Percentiles rank a stretch among this genome's conserved stretches.
Evolutionary conservation across 495 filamentous ascomycete genomes (phyloP).

Genomic region (Aspergillus haitiensis): DNA sequence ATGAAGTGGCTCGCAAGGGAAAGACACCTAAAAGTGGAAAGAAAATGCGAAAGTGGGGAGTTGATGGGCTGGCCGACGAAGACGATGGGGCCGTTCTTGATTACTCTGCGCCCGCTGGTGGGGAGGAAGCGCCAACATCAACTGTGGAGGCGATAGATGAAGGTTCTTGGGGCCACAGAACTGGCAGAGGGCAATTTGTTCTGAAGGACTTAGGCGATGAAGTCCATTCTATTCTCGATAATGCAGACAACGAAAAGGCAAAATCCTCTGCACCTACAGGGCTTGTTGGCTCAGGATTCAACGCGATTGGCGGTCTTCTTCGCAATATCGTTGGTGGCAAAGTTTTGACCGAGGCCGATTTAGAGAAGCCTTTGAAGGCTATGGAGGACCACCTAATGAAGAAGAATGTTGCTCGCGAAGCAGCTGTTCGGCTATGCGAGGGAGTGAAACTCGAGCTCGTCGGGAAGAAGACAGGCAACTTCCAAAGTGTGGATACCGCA

Average conservation of each 20-base stretch:
- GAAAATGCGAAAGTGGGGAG: constrained; percentile 88
- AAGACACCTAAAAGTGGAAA: constrained; percentile 66
- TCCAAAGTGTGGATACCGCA: constrained; percentile 85
- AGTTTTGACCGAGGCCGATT: constrained; percentile 78
- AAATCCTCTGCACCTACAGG: constrained; percentile 53
- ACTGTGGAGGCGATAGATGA: constrained; percentile 71
- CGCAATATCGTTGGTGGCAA: constrained; percentile 94
- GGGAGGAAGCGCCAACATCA: constrained; percentile 51
- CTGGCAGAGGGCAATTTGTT: constrained; percentile 87
- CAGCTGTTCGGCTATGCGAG: constrained; percentile 86
- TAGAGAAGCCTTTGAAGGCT: constrained; percentile 86
- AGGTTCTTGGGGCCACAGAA: constrained; percentile 78
- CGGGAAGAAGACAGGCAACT: constrained; percentile 87
- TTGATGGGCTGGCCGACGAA: constrained; percentile 83
- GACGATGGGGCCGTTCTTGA: constrained; percentile 79
- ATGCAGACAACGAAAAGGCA: constrained; percentile 64
- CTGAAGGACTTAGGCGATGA: constrained; percentile 91
- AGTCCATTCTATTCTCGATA: constrained; percentile 81
- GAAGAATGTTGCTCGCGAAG: constrained; percentile 96
- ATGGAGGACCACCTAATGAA: constrained; percentile 95
- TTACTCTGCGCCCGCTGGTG: constrained; percentile 70
- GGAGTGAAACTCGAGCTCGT: constrained; percentile 86
- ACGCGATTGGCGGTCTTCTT: constrained; percentile 81
- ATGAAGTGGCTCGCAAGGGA: constrained; percentile 64
- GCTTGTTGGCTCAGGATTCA: constrained; percentile 73